These are phyloP conservation scores for Corymbia calophylla DNA, from an alignment of 441 rosid genomes.

Conservation along the genomic window DNA sequence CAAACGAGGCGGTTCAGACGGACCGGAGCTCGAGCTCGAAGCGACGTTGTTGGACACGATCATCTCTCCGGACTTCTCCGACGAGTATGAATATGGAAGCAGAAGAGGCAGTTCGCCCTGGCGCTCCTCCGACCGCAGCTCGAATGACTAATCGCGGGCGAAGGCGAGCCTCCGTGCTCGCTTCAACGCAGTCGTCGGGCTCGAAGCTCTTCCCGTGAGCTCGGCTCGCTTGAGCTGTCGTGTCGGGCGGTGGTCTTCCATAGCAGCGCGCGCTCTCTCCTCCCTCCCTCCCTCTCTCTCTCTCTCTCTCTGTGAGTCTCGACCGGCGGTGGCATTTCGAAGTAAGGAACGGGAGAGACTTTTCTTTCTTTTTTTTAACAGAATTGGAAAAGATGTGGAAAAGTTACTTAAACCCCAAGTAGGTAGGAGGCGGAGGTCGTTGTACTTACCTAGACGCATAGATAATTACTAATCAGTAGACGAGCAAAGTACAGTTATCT, in stretches of 20 bases:
- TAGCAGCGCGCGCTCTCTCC: neutral
- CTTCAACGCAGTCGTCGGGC: neutral
- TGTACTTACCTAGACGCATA: neutral
- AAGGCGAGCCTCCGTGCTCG: too few species aligned
- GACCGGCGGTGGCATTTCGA: neutral
- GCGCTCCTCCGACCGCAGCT: neutral
- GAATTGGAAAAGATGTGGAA: neutral
- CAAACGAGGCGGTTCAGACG: conserved; percentile 7
- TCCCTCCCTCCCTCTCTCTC: too few species aligned
- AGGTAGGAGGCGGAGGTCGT: neutral
- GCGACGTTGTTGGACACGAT: neutral
- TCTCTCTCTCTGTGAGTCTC: too few species aligned
- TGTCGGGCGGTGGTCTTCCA: neutral
- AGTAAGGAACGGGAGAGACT: neutral
- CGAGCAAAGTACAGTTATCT: neutral
- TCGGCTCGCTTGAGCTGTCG: neutral
- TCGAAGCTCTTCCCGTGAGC: neutral
- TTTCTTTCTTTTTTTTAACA: too few species aligned
- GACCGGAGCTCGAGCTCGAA: conserved; percentile 18
- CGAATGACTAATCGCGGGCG: too few species aligned
- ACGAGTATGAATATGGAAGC: neutral
- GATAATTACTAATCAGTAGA: neutral
- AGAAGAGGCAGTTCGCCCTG: neutral
- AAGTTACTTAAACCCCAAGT: too few species aligned
- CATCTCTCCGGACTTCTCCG: neutral